phyloP scores from a whole-genome alignment of 345 rosid species.

The Linum usitatissimum region DNA sequence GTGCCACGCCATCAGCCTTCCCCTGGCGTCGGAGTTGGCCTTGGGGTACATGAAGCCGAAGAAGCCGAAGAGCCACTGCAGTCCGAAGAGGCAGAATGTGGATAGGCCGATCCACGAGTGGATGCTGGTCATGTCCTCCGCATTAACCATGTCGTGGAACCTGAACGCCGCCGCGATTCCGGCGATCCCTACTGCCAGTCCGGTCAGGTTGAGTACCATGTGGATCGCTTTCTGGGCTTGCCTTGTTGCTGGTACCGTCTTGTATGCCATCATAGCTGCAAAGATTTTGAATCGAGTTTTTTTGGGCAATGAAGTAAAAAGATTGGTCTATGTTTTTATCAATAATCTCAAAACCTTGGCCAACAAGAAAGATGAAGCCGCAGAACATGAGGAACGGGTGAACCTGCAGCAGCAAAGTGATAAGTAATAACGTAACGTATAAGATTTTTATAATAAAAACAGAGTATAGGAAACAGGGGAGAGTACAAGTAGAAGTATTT shows the following conservation, averaged over 20 bases:
- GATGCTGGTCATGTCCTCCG: conserved; percentile 42
- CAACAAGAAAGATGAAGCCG: conserved; percentile 57
- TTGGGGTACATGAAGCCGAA: conserved; percentile 28
- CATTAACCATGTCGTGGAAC: conserved; percentile 46
- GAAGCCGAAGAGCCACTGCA: conserved; percentile 73
- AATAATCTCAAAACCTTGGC: conserved; percentile 26
- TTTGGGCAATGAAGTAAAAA: conserved; percentile 4
- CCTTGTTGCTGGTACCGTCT: conserved; percentile 29
- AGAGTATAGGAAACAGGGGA: not conserved
- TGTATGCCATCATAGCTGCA: conserved; percentile 82
- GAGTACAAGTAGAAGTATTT: too few species aligned
- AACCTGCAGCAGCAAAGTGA: conserved; percentile 30
- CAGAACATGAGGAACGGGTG: conserved; percentile 87
- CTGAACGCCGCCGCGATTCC: conserved; percentile 74
- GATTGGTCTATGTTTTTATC: too few species aligned
- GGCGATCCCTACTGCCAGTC: conserved; percentile 43
- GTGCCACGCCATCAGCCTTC: conserved; percentile 56
- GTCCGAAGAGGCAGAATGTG: conserved; percentile 46
- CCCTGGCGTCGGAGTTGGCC: conserved; percentile 11
- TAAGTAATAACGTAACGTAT: not conserved
- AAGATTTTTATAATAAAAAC: not conserved
- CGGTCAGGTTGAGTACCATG: conserved; percentile 46
- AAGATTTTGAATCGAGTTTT: too few species aligned
- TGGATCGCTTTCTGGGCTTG: conserved; percentile 36
- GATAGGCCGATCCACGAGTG: conserved; percentile 81